Evolutionary conservation across 257 asterid species (phyloP).

Genomic region (Lavandula angustifolia): DNA sequence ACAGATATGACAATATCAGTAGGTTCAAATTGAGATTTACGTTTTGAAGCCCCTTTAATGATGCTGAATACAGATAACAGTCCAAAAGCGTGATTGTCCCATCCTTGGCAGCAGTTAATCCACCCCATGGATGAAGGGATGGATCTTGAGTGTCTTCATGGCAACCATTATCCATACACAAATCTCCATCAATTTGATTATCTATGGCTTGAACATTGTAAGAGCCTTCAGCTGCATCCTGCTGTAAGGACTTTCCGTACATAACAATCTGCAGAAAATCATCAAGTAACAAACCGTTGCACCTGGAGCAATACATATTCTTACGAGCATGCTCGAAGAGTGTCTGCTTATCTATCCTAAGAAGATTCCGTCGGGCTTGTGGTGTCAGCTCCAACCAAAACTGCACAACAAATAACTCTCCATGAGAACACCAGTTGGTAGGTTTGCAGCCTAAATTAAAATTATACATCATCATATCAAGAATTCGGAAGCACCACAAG

Average conservation of each 20-base stretch:
- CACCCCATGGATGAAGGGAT: constrained; percentile 98
- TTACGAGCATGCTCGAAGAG: constrained; percentile 96
- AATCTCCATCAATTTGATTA: constrained; percentile 45
- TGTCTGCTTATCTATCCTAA: constrained; percentile 85
- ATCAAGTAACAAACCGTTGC: constrained; percentile 95
- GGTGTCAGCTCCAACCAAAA: constrained; percentile 87
- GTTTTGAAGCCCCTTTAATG: constrained; percentile 82
- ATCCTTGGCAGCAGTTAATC: constrained; percentile 75
- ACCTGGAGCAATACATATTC: constrained; percentile 96
- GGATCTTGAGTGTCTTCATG: constrained; percentile 82
- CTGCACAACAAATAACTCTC: constrained; percentile 46
- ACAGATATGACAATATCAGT: constrained; percentile 13
- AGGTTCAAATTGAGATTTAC: constrained; percentile 44
- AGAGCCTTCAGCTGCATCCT: constrained; percentile 53
- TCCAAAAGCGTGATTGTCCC: constrained; percentile 87
- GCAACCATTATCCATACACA: constrained; percentile 47
- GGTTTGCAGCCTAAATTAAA: no score
- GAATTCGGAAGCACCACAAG: no score
- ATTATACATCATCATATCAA: no score
- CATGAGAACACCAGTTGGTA: neutral
- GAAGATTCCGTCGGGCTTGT: constrained; percentile 74
- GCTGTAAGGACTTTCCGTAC: constrained; percentile 88
- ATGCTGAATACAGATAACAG: constrained; percentile 72
- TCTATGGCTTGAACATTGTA: constrained; percentile 43
- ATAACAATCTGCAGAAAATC: constrained; percentile 86